phyloP scores from a whole-genome alignment of 2,329 filamentous ascomycete species.

The Fusarium ambrosium region DNA sequence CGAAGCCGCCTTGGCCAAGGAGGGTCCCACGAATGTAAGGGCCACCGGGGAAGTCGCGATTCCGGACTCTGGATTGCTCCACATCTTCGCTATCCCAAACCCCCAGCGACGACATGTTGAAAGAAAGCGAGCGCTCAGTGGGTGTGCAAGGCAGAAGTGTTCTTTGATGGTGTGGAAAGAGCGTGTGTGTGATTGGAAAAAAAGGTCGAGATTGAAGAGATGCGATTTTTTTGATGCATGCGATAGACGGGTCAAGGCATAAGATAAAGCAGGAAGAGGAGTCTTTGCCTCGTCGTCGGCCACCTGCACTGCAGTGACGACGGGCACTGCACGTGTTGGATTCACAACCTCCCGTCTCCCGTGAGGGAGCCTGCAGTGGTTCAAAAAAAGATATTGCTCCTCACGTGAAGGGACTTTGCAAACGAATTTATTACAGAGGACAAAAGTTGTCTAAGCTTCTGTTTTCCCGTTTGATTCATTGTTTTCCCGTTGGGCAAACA shows the following conservation, averaged over 20 bases:
- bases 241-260: background rate
- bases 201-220: background rate
- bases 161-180: background rate
- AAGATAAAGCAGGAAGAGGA: background rate
- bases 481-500: background rate
- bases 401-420: background rate
- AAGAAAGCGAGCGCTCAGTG: background rate
- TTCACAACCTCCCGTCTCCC: background rate
- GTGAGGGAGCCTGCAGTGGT: background rate
- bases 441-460: background rate
- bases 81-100: constrained; percentile 43
- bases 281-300: background rate
- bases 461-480: background rate
- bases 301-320: background rate
- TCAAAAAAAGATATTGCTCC: background rate
- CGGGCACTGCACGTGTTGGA: background rate
- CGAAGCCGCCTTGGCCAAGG: constrained; percentile 48
- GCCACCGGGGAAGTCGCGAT: constrained; percentile 23
- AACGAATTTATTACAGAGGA: background rate
- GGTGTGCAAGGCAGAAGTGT: background rate
- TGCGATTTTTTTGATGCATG: background rate
- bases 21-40: constrained; percentile 44
- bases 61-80: constrained; percentile 17
- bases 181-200: background rate
- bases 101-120: constrained; percentile 8